Evolutionary conservation across 208 protist species (phyloP).

Genomic region (Leishmania lainsoni): DNA sequence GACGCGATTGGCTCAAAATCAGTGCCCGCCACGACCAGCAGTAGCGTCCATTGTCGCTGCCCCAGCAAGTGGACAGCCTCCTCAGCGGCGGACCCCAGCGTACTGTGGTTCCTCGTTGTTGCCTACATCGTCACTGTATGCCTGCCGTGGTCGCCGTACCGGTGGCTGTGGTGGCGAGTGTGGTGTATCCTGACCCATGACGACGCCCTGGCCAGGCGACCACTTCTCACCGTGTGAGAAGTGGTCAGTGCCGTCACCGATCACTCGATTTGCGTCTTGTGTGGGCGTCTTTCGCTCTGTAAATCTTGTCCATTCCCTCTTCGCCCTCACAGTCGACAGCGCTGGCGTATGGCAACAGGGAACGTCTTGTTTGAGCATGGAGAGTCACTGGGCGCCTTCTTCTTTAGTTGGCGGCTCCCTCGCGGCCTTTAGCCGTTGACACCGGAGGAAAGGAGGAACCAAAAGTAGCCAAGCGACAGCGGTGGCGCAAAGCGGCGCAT

Average conservation of each 20-base stretch:
- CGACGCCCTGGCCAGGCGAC: slow-evolving; percentile 58
- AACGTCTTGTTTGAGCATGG: background rate
- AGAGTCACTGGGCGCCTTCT: too few species aligned
- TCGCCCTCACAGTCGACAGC: background rate
- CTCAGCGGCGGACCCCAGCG: slow-evolving; percentile 15
- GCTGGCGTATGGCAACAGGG: background rate
- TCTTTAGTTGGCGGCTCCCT: too few species aligned
- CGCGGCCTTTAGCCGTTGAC: too few species aligned
- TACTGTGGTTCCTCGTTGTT: slow-evolving; percentile 45
- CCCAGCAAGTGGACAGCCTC: background rate
- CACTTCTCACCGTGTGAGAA: slow-evolving; percentile 50
- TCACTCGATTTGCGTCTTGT: background rate
- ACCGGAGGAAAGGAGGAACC: too few species aligned
- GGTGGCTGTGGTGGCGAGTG: slow-evolving; percentile 44
- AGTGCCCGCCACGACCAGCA: background rate
- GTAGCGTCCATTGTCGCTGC: background rate
- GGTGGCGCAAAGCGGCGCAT: too few species aligned
- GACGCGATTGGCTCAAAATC: background rate
- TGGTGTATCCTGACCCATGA: slow-evolving; percentile 60
- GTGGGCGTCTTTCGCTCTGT: background rate
- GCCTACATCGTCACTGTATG: slow-evolving; percentile 44
- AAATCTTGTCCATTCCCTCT: background rate
- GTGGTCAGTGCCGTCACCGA: background rate
- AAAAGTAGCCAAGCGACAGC: too few species aligned
- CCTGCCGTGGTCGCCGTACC: slow-evolving; percentile 48